Evolutionary conservation across 208 protist genomes (phyloP).

Genomic region (Leishmania guyanensis): DNA sequence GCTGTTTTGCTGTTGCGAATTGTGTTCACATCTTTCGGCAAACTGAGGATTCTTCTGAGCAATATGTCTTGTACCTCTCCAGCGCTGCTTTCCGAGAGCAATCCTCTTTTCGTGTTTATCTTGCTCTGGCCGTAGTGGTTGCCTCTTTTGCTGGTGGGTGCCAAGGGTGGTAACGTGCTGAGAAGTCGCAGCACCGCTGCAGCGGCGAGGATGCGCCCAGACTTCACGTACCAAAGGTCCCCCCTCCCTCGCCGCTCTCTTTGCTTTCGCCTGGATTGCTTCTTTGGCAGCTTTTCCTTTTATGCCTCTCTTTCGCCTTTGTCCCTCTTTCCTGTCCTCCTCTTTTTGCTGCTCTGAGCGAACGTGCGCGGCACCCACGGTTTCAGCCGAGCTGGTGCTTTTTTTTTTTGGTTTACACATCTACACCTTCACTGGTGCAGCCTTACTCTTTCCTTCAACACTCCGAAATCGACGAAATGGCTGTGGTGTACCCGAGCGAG

Average conservation of each 20-base stretch:
- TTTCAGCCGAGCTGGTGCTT: background rate
- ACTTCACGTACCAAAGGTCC: background rate
- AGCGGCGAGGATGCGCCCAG: background rate
- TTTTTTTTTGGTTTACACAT: background rate
- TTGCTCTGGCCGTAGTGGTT: background rate
- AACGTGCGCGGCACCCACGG: background rate
- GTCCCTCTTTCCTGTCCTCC: background rate
- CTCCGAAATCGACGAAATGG: constrained; percentile 12
- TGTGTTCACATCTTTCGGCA: background rate
- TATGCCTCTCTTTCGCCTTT: constrained; percentile 7
- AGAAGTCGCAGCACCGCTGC: background rate
- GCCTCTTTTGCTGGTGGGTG: background rate
- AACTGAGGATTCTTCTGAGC: constrained; percentile 1
- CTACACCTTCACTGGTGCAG: background rate
- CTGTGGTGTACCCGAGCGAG: constrained; percentile 33
- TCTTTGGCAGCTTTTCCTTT: constrained; percentile 5
- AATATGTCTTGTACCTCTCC: background rate
- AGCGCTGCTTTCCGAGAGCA: background rate
- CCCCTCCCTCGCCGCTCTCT: background rate
- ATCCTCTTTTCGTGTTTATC: background rate
- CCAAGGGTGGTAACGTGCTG: background rate
- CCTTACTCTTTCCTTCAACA: background rate
- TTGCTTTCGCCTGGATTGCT: background rate
- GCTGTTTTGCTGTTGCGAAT: background rate
- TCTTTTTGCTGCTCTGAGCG: background rate